These are phyloP conservation scores for Stipa capillata DNA, from an alignment of 176 grass and related monocot species.

Conservation along the genomic window DNA sequence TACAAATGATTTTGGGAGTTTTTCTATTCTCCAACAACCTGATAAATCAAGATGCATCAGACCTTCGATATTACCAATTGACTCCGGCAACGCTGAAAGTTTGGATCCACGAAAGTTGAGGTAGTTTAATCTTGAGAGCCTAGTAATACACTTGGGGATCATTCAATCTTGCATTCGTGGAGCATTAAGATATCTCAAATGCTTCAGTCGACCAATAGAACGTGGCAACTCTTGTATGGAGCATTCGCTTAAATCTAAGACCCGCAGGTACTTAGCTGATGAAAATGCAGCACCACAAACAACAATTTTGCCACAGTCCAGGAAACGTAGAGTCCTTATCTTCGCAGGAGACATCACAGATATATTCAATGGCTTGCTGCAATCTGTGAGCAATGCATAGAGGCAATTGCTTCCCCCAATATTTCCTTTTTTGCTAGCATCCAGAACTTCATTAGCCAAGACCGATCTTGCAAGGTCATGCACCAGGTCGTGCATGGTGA, in stretches of 20 bases:
- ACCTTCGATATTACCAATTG: neutral
- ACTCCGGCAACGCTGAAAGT: neutral
- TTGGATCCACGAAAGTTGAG: neutral
- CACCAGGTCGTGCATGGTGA: constrained; percentile 12
- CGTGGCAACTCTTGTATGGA: neutral
- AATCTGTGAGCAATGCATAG: neutral
- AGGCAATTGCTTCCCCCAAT: neutral
- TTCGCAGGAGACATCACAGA: neutral
- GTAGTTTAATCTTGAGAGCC: neutral
- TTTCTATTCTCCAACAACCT: neutral
- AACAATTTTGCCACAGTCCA: neutral
- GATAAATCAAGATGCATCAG: constrained; percentile 4
- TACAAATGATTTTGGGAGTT: neutral
- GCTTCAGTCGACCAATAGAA: neutral
- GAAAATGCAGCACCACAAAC: neutral
- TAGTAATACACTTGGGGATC: neutral
- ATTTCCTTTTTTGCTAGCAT: neutral
- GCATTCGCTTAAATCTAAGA: constrained; percentile 19
- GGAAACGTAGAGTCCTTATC: constrained; percentile 3
- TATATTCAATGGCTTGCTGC: neutral
- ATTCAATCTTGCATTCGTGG: neutral
- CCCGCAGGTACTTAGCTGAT: neutral
- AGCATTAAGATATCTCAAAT: neutral
- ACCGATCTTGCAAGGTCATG: constrained; percentile 3
- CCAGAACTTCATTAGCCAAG: neutral